Base-by-base conservation (phyloP, 169 alveolate genomes). In the Plasmodium malariae region DNA sequence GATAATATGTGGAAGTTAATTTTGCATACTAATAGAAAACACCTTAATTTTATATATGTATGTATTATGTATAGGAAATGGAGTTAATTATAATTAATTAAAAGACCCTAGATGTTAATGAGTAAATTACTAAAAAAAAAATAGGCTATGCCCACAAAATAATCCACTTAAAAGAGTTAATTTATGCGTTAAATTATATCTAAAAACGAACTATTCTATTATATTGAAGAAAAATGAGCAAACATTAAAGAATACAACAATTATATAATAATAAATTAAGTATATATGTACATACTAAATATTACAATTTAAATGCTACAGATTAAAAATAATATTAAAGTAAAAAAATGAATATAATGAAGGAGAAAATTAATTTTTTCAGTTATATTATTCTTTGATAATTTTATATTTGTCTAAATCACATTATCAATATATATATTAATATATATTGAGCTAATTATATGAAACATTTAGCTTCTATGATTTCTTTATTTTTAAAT, bases 351-450 rank as follows among this genome's bases (percentile, higher is more conserved):
- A 43, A 12, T 43, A 14, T 26, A 14, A 63, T 63, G 73, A 12
- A 14, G 45, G 28, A 63, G 55, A 32, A 63, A 63, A 17, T 28
- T 40, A 7, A 24, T 24, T 43, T 24, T 63, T 63, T 26, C 19
- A 24, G 24, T 63, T 24, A 62, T 62, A 28, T 40, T 37, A 4
- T 17, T 4, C 51, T 21, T 62, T 28, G 28, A 19, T 24, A 40
- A 1, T 30, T 62, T 62, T 19, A 21, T 19, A 62, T 62, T 62
- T 62, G 72, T 62, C 72, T 62, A 62, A 11, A 40, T 62, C 45
- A 24, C 17, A 5, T 62, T 19, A 28, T 24, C 51, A 21, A 37
- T 30, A 28, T 28, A 19, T 6, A 28, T 11, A 26, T 26, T 62
- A 3, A 26, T 40, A 37, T n/a, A 24, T 4, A 19, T 62, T 62